Base-by-base conservation (phyloP, 2,329 filamentous ascomycete genomes). In the Neopestalotiopsis clavispora region DNA sequence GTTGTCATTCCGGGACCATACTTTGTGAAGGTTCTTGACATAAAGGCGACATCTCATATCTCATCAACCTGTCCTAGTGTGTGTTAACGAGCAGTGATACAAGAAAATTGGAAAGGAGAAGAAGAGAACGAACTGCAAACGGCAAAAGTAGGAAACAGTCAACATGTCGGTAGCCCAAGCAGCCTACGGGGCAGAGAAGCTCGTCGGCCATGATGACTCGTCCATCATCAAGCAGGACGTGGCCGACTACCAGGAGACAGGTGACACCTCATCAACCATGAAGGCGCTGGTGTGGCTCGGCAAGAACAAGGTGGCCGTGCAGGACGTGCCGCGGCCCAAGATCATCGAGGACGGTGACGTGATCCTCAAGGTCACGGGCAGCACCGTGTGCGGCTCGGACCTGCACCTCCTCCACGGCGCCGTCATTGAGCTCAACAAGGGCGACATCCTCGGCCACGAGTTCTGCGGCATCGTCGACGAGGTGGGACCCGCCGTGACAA, bases 231-330 rank as follows among this genome's bases (percentile, higher is more conserved):
- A 85, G 17, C 93, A 95, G 71, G 90, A 96, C 75, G 84, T 95
- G 62, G 83, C 87, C 69, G 90, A 90, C 72, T 92, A 92, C 68
- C 66, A 70, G 28, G 57, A 75, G 32, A 74, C 80, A 1, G 83
- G 83, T 4, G 84, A 91, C 69, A 81, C 79, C 3, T 80, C 79
- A 40, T 87, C 90, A 74, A 91, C 81, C 17, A 96, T 97, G 92
- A 92, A 93, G 79, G 94, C 94, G 0, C 81, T 97, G 14, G 88
- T 87, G 2, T 97, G 94, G 94, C 89, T 92, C 80, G 92, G 92
- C 66, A 96, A 95, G 84, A 93, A 94, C 75, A 88, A 84, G 38
- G 93, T 97, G 61, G 81, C 92, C 76, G 84, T 97, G 20, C 82
- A 87, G 63, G 87, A 94, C 42, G 87, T 88, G 4, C 87, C 91